Evolutionary conservation across 2,329 filamentous ascomycete genomes (phyloP).

Genomic region (Colletotrichum lupini): DNA sequence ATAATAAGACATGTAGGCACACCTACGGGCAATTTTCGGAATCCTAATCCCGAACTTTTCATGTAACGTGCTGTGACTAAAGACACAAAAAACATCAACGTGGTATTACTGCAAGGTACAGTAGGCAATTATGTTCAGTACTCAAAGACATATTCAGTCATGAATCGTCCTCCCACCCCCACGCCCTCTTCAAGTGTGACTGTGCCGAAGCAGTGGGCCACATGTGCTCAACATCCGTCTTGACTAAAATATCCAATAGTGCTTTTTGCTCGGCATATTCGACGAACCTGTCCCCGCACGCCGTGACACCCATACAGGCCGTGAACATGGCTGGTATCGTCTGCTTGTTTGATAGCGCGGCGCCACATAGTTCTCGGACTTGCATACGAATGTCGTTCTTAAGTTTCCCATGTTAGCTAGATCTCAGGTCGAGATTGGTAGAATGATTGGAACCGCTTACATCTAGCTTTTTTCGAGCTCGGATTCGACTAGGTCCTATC

Average conservation of each 20-base stretch:
- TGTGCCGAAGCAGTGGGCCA: conserved; percentile 62
- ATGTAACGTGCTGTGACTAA: too few relatives aligned
- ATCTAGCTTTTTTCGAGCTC: conserved; percentile 49
- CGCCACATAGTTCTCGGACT: conserved; percentile 67
- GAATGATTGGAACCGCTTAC: conserved; percentile 41
- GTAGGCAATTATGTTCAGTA: too few relatives aligned
- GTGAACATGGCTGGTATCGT: conserved; percentile 68
- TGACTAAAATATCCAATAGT: conserved; percentile 56
- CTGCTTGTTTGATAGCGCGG: conserved; percentile 65
- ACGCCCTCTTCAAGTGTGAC: conserved; percentile 57
- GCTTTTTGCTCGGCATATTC: conserved; percentile 58
- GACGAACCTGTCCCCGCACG: conserved; percentile 59
- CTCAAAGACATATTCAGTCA: neutral
- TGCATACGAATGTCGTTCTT: conserved; percentile 57
- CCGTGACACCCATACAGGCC: conserved; percentile 64
- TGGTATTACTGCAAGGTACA: too few relatives aligned
- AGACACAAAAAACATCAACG: too few relatives aligned
- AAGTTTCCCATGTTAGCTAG: conserved; percentile 4
- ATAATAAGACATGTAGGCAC: too few relatives aligned
- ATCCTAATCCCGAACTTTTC: too few relatives aligned
- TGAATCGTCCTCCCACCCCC: conserved; percentile 53
- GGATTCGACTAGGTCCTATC: conserved; percentile 52
- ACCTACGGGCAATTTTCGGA: too few relatives aligned
- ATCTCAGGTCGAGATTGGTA: neutral
- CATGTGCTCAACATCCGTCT: conserved; percentile 59